Conservation (phyloP, 2,329 filamentous ascomycete genomes). For the Lachnum nothofagi region DNA sequence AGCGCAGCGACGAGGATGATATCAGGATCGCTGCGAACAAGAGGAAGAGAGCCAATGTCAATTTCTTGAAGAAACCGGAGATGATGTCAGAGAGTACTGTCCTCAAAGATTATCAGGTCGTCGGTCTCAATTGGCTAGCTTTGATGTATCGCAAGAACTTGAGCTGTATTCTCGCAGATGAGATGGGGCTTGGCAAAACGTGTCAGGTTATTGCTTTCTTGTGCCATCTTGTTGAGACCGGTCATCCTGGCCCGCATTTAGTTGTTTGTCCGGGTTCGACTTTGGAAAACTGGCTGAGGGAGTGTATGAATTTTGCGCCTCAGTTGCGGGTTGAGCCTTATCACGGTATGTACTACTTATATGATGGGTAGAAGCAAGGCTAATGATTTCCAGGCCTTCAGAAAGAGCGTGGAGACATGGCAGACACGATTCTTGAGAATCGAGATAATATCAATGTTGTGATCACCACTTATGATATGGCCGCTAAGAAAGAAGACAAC, state of each 20-base stretch:
- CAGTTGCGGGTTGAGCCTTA: slow-evolving; percentile 66
- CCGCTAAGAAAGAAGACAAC: slow-evolving; percentile 52
- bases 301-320: slow-evolving; percentile 84
- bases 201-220: slow-evolving; percentile 93
- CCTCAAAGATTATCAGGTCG: slow-evolving; percentile 90
- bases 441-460: slow-evolving; percentile 65
- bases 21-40: slow-evolving; percentile 29
- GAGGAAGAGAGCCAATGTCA: slow-evolving; percentile 23
- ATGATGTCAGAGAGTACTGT: slow-evolving; percentile 70
- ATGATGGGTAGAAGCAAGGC: not conserved
- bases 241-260: slow-evolving; percentile 66
- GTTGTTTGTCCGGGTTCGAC: slow-evolving; percentile 91
- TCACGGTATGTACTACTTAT: slow-evolving; percentile 39
- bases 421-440: slow-evolving; percentile 58
- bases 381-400: slow-evolving; percentile 50
- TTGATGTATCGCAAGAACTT: slow-evolving; percentile 74
- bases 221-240: slow-evolving; percentile 70
- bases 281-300: slow-evolving; percentile 89
- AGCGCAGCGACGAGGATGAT: slow-evolving; percentile 37
- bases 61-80: slow-evolving; percentile 53
- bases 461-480: slow-evolving; percentile 67
- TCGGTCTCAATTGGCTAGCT: slow-evolving; percentile 90
- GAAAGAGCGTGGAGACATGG: slow-evolving; percentile 61
- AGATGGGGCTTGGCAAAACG: slow-evolving; percentile 96
- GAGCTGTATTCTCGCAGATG: slow-evolving; percentile 89